Conservation (phyloP, 768 basidiomycete species). For the Trametes gibbosa region DNA sequence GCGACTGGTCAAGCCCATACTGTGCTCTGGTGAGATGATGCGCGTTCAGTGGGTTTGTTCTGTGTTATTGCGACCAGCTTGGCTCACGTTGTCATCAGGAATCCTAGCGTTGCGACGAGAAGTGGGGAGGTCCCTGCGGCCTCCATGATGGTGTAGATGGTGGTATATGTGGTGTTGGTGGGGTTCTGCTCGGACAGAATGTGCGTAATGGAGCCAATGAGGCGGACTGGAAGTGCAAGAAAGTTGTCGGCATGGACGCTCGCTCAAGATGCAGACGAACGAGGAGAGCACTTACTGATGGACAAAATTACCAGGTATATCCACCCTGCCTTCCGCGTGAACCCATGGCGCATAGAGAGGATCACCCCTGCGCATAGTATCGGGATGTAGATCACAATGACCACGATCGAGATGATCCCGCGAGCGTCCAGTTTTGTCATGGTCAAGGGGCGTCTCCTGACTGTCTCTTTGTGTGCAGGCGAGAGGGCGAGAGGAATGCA, state of each 20-base stretch:
- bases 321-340: slow-evolving; percentile 63
- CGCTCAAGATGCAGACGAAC: too few relatives aligned
- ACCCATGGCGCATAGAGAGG: slow-evolving; percentile 51
- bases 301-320: slow-evolving; percentile 64
- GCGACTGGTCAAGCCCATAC: slow-evolving; percentile 25
- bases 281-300: slow-evolving; percentile 40
- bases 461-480: too few relatives aligned
- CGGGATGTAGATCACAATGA: slow-evolving; percentile 60
- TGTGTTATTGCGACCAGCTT: not conserved
- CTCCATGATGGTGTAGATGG: slow-evolving; percentile 48
- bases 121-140: slow-evolving; percentile 40
- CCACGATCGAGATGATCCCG: slow-evolving; percentile 56
- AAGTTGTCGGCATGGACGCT: not conserved
- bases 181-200: slow-evolving; percentile 51
- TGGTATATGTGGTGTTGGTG: slow-evolving; percentile 43
- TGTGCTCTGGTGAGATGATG: slow-evolving; percentile 25
- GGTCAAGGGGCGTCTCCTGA: too few relatives aligned
- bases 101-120: slow-evolving; percentile 35
- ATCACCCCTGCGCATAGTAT: slow-evolving; percentile 45
- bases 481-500: too few relatives aligned
- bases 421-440: slow-evolving; percentile 31
- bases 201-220: slow-evolving; percentile 54
- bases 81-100: slow-evolving; percentile 36
- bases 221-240: slow-evolving; percentile 42
- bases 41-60: not conserved